phyloP scores from a whole-genome alignment of 2,329 filamentous ascomycete species.

The Penicillium sclerotiorum region DNA sequence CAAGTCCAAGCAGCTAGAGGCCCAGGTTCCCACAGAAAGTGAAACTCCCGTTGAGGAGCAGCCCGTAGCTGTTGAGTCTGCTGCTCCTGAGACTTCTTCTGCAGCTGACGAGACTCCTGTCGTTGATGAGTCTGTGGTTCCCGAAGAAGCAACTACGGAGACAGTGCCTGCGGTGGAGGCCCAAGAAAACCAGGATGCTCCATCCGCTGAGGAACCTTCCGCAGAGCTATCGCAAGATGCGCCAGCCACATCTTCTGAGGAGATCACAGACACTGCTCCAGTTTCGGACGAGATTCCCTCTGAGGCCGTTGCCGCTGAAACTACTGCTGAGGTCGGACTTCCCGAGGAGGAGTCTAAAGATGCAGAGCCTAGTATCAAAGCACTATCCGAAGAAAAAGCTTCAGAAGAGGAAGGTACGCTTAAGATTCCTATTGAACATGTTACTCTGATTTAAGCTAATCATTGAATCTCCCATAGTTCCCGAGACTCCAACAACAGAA shows the following conservation, averaged over 20 bases:
- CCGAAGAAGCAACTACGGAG: neutral
- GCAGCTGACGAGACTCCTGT: neutral
- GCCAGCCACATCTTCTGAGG: neutral
- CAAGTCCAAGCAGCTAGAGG: slow-evolving; percentile 17
- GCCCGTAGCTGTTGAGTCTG: neutral
- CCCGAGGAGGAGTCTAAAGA: neutral
- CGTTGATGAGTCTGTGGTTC: neutral
- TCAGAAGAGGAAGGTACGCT: neutral
- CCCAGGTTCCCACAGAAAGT: slow-evolving; percentile 3
- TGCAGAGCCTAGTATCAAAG: neutral
- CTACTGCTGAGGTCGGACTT: neutral
- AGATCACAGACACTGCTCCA: neutral
- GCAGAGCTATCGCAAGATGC: slow-evolving; percentile 1
- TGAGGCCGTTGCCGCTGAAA: neutral
- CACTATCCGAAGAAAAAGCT: too few species aligned
- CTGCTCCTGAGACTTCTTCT: neutral
- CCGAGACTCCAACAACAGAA: neutral
- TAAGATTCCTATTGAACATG: neutral
- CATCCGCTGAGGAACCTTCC: neutral
- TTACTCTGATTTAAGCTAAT: too few species aligned
- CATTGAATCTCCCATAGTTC: too few species aligned
- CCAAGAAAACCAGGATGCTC: neutral
- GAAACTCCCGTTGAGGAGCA: neutral
- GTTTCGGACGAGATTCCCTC: neutral
- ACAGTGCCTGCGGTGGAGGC: neutral